Percentiles rank a stretch among this genome's conserved stretches.
These are phyloP conservation scores for Spinellus fusiger DNA, from an alignment of 192 early-diverging fungal genomes.

Conservation along the genomic window DNA sequence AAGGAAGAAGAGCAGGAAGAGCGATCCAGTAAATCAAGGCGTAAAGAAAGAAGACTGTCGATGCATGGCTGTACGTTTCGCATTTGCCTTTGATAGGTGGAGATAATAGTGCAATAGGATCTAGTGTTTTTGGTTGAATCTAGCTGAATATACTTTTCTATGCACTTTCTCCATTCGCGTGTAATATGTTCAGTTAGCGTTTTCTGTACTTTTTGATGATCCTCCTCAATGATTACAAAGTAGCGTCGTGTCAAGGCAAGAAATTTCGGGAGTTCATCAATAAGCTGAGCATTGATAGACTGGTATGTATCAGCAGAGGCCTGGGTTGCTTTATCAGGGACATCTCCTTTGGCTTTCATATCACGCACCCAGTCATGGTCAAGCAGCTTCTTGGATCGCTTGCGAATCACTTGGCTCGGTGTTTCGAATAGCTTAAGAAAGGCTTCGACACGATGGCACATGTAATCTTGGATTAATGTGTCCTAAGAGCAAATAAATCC, in stretches of 20 bases:
- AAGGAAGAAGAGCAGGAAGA: too few species aligned
- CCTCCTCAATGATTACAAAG: slow-evolving; percentile 51
- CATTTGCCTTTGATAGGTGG: too few species aligned
- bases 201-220: slow-evolving; percentile 51
- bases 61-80: too few species aligned
- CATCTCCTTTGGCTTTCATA: slow-evolving; percentile 54
- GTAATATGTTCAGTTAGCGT: slow-evolving; percentile 42
- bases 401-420: slow-evolving; percentile 66
- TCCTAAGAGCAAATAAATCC: slow-evolving; percentile 11
- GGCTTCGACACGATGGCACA: slow-evolving; percentile 31
- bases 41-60: too few species aligned
- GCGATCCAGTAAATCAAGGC: too few species aligned
- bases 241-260: slow-evolving; percentile 50
- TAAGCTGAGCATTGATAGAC: slow-evolving; percentile 64
- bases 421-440: slow-evolving; percentile 50
- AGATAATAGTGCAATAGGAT: neutral
- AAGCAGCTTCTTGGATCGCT: slow-evolving; percentile 63
- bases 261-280: slow-evolving; percentile 68
- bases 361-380: slow-evolving; percentile 64
- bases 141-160: neutral
- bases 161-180: slow-evolving; percentile 22
- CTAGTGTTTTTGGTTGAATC: neutral
- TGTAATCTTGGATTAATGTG: slow-evolving; percentile 3
- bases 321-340: slow-evolving; percentile 58
- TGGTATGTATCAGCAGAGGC: slow-evolving; percentile 59